Evolutionary conservation across 2,329 filamentous ascomycete species (phyloP).

Genomic region (Fusarium sp.): DNA sequence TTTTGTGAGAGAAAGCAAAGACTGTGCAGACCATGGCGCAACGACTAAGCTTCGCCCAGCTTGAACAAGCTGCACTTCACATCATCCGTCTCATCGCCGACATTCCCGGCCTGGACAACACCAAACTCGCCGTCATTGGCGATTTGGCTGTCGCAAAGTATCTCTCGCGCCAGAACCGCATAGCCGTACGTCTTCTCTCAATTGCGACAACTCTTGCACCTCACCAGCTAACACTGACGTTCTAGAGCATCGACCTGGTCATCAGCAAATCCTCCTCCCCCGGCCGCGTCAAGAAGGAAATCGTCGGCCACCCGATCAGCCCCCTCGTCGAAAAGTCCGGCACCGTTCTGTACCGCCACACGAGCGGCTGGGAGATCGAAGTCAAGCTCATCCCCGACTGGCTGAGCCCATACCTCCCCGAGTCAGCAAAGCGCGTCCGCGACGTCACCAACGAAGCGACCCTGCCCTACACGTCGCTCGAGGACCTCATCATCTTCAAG

Average conservation of each 20-base stretch:
- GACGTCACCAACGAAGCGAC: conserved; percentile 27
- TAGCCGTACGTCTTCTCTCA: conserved; percentile 17
- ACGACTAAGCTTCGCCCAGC: conserved; percentile 40
- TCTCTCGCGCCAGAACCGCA: conserved; percentile 28
- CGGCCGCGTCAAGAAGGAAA: conserved; percentile 41
- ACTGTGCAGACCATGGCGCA: conserved; percentile 31
- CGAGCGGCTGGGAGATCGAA: conserved; percentile 41
- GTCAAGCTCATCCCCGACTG: conserved; percentile 44
- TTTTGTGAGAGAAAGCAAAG: conserved; percentile 24
- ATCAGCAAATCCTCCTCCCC: conserved; percentile 44
- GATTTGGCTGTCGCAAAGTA: conserved; percentile 42
- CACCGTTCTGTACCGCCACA: conserved; percentile 36
- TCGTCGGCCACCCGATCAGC: conserved; percentile 42
- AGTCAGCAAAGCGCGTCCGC: conserved; percentile 33
- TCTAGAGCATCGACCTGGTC: conserved; percentile 42
- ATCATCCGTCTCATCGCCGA: conserved; percentile 81
- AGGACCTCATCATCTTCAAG: conserved; percentile 42
- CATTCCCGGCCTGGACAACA: conserved; percentile 41
- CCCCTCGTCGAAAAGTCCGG: conserved; percentile 41
- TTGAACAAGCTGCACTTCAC: conserved; percentile 85
- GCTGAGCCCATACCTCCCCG: conserved; percentile 42
- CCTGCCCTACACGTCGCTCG: conserved; percentile 40
- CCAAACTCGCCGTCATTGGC: conserved; percentile 40
- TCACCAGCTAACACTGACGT: neutral
- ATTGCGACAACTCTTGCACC: accelerated